These are phyloP conservation scores for Mycena venus DNA, from an alignment of 768 basidiomycete genomes.

Conservation along the genomic window DNA sequence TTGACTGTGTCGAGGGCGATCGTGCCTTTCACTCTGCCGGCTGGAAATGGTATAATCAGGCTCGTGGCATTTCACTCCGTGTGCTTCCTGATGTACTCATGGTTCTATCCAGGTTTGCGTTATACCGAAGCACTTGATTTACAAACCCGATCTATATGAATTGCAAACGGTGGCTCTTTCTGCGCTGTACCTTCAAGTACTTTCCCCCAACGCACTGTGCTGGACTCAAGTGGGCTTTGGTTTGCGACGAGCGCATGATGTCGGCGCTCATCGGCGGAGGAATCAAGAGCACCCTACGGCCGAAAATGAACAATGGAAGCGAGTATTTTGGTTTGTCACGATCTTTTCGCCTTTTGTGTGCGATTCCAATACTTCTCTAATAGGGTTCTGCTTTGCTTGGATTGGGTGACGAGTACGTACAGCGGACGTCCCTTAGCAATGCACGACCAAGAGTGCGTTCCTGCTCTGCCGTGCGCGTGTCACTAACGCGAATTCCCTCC, in stretches of 20 bases:
- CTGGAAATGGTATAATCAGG: conserved; percentile 69
- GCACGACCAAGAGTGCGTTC: conserved; percentile 68
- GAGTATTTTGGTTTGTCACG: conserved; percentile 58
- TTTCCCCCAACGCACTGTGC: conserved; percentile 57
- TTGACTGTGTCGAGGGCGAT: conserved; percentile 50
- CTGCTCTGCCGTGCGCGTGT: neutral
- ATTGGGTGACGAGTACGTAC: conserved; percentile 43
- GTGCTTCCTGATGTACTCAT: conserved; percentile 5
- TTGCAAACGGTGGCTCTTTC: conserved; percentile 34
- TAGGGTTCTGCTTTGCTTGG: conserved; percentile 38
- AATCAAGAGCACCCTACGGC: conserved; percentile 45
- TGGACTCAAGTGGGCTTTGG: conserved; percentile 75
- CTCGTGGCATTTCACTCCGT: neutral
- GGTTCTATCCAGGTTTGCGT: conserved; percentile 47
- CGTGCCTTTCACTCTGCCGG: conserved; percentile 59
- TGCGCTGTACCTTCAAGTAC: conserved; percentile 56
- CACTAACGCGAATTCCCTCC: neutral
- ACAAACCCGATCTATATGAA: conserved; percentile 28
- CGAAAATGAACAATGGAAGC: conserved; percentile 75
- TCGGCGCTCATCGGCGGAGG: conserved; percentile 65
- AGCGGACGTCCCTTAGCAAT: conserved; percentile 72
- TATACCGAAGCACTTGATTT: conserved; percentile 19
- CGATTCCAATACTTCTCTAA: neutral
- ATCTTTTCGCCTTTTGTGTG: neutral
- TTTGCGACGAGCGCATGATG: conserved; percentile 70